phyloP scores from a whole-genome alignment of 2,329 filamentous ascomycete genomes.

The Scedosporium boydii region DNA sequence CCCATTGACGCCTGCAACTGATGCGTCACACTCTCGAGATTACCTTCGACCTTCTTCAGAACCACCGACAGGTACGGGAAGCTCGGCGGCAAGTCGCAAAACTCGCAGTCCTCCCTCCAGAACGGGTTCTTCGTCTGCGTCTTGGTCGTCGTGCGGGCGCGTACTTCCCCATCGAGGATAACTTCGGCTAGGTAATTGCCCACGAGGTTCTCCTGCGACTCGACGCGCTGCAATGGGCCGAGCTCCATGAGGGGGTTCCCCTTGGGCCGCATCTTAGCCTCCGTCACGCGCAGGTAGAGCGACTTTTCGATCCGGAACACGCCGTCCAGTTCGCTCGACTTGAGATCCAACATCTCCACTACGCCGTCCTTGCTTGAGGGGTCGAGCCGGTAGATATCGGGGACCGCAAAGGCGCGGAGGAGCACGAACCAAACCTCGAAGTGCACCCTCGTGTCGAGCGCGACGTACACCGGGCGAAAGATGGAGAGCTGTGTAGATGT shows the following conservation, averaged over 20 bases:
- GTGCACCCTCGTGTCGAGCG: slow-evolving; percentile 76
- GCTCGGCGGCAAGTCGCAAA: slow-evolving; percentile 60
- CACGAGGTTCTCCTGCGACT: slow-evolving; percentile 21
- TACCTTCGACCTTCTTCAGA: slow-evolving; percentile 55
- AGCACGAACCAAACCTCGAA: slow-evolving; percentile 98
- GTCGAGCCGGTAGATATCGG: slow-evolving; percentile 70
- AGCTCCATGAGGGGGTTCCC: slow-evolving; percentile 13
- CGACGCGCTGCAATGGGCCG: slow-evolving; percentile 12
- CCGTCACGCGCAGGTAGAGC: slow-evolving; percentile 47
- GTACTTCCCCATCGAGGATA: slow-evolving; percentile 68
- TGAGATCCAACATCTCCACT: slow-evolving; percentile 26
- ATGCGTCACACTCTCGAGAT: slow-evolving; percentile 34
- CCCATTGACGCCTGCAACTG: slow-evolving; percentile 33
- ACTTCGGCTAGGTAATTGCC: slow-evolving; percentile 75
- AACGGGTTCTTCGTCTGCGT: slow-evolving; percentile 64
- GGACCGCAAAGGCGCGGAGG: slow-evolving; percentile 80
- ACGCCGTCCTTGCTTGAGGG: slow-evolving; percentile 29
- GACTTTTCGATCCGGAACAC: slow-evolving; percentile 56
- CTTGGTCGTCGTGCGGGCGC: slow-evolving; percentile 66
- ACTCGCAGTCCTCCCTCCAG: slow-evolving; percentile 75
- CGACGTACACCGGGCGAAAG: slow-evolving; percentile 81
- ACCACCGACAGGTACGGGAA: slow-evolving; percentile 62
- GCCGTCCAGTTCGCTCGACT: slow-evolving; percentile 26
- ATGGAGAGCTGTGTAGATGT: slow-evolving; percentile 64
- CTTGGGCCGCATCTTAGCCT: slow-evolving; percentile 47